Base-by-base conservation (phyloP, 164 flowering plant species). In the Amborella trichopoda region DNA sequence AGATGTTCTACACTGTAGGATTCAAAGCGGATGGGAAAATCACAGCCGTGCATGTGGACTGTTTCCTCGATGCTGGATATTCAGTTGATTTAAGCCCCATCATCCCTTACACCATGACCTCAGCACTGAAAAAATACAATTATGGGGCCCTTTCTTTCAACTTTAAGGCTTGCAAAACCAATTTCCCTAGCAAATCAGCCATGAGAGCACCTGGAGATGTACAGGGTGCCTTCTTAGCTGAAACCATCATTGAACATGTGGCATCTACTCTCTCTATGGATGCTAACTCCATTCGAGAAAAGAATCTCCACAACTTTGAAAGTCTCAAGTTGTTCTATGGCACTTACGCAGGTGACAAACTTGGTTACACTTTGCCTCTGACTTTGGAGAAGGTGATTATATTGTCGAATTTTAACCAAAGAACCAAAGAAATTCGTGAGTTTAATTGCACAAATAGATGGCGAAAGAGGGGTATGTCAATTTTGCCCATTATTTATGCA, bases 141-240 rank as follows among this genome's bases (percentile, higher is more conserved):
- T 90, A 90, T 90, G 95, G 95, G 47, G 78, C 95, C 49, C 51
- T 85, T 13, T 74, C 86, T 39, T 79, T 83, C 61, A 91, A 90
- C 46, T 58, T 85, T 36, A 85, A 85, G 63, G 61, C 83, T 16
- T 90, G 95, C 74, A 41, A 72, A 56, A 90, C 95, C 25, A 83
- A 90, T 63, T 76, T 44, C 48, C 32, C 72, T 2, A 90, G 88
- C 59, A 81, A 66, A 63, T 64, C 97, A 13, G 76, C 94, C 22
- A 79, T 90, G 97, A 70, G 97, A 39, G 94, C 64, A 18, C 97
- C 95, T 17, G 97, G 95, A 38, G 88, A 85, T 40, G 77, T 81
- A 4, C 97, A 90, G 53, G 88, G 65, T 33, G 59, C 91, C 46
- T 90, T 58, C 62, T 76, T 90, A 56, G 88, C 86, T 13, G 97